Base-by-base conservation (phyloP, 1,284 basidiomycete genomes). In the Pseudozyma sp. region DNA sequence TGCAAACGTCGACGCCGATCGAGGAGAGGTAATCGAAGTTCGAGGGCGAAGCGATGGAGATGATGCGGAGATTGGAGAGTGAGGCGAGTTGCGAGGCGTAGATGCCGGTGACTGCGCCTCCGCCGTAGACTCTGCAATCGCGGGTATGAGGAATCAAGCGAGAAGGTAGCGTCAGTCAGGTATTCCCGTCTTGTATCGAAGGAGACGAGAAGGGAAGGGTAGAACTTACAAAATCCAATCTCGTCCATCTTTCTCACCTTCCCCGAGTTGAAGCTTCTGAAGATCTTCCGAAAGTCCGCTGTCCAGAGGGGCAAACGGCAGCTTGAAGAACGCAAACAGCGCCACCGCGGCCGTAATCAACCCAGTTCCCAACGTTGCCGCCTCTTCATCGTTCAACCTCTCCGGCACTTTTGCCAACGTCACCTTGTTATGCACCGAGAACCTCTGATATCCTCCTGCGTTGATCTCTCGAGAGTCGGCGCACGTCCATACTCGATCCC, bases 401-500 rank as follows among this genome's bases (percentile, higher is more conserved):
- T 56, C 48, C 9, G 78, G 74, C 1, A 76, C 25, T 12, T 44
- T 59, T 5, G 73, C 79, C n/a, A 82, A 25, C 3, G 74, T 80
- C 18, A 19, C 54, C 36, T 62, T 63, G 21, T 66, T 62, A 38
- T 76, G 72, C 40, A 81, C 68, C 21, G 59, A 59, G 38, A 50
- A 78, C 7, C 53, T 47, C 58, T 82, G 80, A 55, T 82, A 82
- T 7, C 66, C 80, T 3, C 80, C 80, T 12, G 78, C 74, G 5
- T 68, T 54, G 21, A 59, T 36, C 45, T 78, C 72, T 6, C 80
- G 48, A 39, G 79, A 78, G 38, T 82, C 80, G 8, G 80, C 75
- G 50, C 80, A 82, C 7, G 75, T 79, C 80, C 80, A 82, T 3
- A 82, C 79, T 8, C 87, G 73, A 73, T 88, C 86, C 10, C 87